Conservation (phyloP, 2,329 filamentous ascomycete species). For the Penicillium sp. region DNA sequence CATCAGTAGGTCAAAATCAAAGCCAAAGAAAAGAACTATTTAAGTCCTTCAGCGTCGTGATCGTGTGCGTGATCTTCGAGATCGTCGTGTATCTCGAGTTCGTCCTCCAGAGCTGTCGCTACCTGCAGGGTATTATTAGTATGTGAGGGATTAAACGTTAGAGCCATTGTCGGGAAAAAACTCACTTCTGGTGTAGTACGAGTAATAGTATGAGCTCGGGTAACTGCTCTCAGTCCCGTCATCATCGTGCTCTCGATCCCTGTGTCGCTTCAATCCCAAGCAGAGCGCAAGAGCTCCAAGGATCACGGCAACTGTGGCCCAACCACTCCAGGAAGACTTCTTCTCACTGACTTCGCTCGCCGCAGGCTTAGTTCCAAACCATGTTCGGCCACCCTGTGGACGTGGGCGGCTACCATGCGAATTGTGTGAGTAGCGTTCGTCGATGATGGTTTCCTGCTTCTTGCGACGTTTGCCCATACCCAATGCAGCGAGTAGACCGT, state of each 20-base stretch:
- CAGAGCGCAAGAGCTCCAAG: conserved; percentile 47
- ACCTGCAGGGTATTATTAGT: conserved; percentile 31
- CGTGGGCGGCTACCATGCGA: conserved; percentile 31
- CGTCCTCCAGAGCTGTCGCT: conserved; percentile 46
- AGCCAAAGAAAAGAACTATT: not conserved
- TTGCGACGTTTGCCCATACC: conserved; percentile 40
- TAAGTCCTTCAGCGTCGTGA: conserved; percentile 27
- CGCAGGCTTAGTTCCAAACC: conserved; percentile 43
- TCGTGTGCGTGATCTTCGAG: conserved; percentile 30
- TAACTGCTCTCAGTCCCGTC: conserved; percentile 42
- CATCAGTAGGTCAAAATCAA: conserved; percentile 8
- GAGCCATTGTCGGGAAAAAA: conserved; percentile 3
- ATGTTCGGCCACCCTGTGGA: conserved; percentile 33
- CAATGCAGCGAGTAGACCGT: conserved; percentile 43
- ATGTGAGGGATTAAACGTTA: not conserved
- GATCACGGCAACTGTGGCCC: conserved; percentile 43
- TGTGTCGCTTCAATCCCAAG: conserved; percentile 46
- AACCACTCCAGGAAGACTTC: conserved; percentile 39
- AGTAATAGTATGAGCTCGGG: conserved; percentile 43
- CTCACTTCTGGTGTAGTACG: conserved; percentile 45
- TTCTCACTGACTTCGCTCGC: conserved; percentile 32
- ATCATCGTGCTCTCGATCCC: conserved; percentile 35
- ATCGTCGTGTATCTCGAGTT: conserved; percentile 33
- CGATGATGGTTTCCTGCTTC: conserved; percentile 40
- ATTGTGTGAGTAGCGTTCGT: conserved; percentile 40